Evolutionary conservation across 2,329 filamentous ascomycete genomes (phyloP).

Genomic region (Triangularia setosa): DNA sequence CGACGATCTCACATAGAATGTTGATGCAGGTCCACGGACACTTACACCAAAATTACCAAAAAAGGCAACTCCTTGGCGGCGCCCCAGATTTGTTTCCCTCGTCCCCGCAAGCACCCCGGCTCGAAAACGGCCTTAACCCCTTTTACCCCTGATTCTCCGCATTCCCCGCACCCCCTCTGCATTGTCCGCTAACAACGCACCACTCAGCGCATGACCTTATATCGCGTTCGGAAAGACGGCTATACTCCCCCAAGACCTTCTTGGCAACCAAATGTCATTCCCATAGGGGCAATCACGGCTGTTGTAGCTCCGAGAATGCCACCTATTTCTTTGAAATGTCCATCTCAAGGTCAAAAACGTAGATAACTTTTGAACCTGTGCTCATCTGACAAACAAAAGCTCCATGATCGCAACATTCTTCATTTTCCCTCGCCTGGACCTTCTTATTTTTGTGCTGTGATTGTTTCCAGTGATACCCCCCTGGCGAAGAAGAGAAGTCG

Average conservation of each 20-base stretch:
- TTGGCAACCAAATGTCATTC: conserved; percentile 20
- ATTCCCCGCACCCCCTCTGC: conserved; percentile 4
- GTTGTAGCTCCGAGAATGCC: conserved; percentile 29
- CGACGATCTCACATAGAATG: too few relatives aligned
- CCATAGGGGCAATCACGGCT: conserved; percentile 26
- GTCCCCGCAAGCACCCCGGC: background rate
- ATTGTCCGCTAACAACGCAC: conserved; percentile 14
- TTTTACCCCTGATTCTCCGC: background rate
- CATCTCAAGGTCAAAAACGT: background rate
- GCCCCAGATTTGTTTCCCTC: background rate
- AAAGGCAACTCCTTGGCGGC: background rate
- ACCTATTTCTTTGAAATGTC: conserved; percentile 17
- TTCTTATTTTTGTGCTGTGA: background rate
- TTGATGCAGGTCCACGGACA: background rate
- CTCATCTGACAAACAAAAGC: background rate
- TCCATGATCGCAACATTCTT: background rate
- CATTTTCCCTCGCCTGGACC: background rate
- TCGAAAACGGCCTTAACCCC: background rate
- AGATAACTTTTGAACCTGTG: background rate
- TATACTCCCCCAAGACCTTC: conserved; percentile 13
- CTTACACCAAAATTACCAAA: background rate
- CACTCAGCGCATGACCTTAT: conserved; percentile 4
- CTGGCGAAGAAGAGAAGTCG: background rate
- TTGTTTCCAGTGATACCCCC: background rate
- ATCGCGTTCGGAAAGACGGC: conserved; percentile 17